These are phyloP conservation scores for Pichia gijzeniarum DNA, from an alignment of 805 yeast genomes.

Conservation along the genomic window DNA sequence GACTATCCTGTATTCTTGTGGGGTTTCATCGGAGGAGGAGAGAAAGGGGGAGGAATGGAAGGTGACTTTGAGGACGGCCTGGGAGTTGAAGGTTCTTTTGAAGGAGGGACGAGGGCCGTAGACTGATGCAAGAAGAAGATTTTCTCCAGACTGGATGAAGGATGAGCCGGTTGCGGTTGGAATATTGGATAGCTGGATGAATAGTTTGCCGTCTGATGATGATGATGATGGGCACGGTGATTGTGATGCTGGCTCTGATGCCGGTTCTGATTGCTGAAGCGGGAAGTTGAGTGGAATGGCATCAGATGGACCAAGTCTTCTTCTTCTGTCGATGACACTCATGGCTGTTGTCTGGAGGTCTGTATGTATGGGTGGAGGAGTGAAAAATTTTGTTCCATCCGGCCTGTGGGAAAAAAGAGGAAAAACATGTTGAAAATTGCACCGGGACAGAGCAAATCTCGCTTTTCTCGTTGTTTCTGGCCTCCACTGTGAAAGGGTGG, in stretches of 20 bases:
- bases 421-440: not conserved
- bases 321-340: slow-evolving; percentile 63
- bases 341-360: slow-evolving; percentile 14
- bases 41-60: slow-evolving; percentile 14
- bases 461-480: too few relatives aligned
- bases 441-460: not conserved
- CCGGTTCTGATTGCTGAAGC: slow-evolving; percentile 12
- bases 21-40: slow-evolving; percentile 20
- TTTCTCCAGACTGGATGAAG: slow-evolving; percentile 60
- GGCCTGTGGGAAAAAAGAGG: not conserved
- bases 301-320: slow-evolving; percentile 76
- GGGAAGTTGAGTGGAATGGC: slow-evolving; percentile 46
- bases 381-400: too few relatives aligned
- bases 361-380: too few relatives aligned
- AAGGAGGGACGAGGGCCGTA: slow-evolving; percentile 82
- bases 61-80: slow-evolving; percentile 24
- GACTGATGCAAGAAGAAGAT: slow-evolving; percentile 60
- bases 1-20: slow-evolving; percentile 27
- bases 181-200: slow-evolving; percentile 54
- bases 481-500: too few relatives aligned
- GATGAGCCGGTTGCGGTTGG: slow-evolving; percentile 68
- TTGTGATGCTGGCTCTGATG: slow-evolving; percentile 2
- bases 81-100: slow-evolving; percentile 28
- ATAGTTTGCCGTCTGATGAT: too few relatives aligned
- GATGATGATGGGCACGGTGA: too few relatives aligned